A percentile compares a stretch with the other conserved stretches of the same genome.
Conservation (phyloP, 192 early-diverging fungal genomes). For the Gonapodya prolifera region DNA sequence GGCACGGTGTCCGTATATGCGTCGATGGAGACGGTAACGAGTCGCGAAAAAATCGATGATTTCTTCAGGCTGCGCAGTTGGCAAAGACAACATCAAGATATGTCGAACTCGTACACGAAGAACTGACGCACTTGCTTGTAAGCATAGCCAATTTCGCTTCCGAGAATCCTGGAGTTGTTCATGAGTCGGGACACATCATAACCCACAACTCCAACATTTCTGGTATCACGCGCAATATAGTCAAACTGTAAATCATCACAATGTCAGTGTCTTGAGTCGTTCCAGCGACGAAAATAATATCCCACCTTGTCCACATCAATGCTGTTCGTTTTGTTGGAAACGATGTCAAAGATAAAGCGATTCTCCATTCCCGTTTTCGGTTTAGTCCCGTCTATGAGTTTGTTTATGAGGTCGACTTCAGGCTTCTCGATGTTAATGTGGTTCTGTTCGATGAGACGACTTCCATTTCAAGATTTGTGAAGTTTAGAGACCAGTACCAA, state of each 20-base stretch:
- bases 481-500: neutral
- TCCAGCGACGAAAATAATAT: conserved; percentile 26
- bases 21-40: conserved; percentile 56
- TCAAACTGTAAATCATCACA: conserved; percentile 26
- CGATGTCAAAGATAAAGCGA: conserved; percentile 87
- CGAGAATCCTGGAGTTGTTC: neutral
- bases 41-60: neutral
- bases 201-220: conserved; percentile 51
- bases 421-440: conserved; percentile 46
- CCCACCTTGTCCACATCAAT: conserved; percentile 94
- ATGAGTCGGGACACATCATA: neutral
- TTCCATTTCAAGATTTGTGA: conserved; percentile 40
- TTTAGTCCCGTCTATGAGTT: conserved; percentile 53
- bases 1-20: conserved; percentile 80
- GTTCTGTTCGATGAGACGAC: neutral
- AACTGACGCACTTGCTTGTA: neutral
- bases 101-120: neutral
- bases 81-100: neutral
- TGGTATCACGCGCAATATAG: conserved; percentile 48
- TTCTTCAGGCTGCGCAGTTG: neutral
- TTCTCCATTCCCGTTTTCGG: conserved; percentile 18
- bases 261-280: conserved; percentile 17
- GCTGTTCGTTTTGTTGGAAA: conserved; percentile 86
- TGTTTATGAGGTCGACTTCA: conserved; percentile 51
- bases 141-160: neutral